phyloP scores from a whole-genome alignment of 768 basidiomycete genomes.

The Kwoniella heveanensis region DNA sequence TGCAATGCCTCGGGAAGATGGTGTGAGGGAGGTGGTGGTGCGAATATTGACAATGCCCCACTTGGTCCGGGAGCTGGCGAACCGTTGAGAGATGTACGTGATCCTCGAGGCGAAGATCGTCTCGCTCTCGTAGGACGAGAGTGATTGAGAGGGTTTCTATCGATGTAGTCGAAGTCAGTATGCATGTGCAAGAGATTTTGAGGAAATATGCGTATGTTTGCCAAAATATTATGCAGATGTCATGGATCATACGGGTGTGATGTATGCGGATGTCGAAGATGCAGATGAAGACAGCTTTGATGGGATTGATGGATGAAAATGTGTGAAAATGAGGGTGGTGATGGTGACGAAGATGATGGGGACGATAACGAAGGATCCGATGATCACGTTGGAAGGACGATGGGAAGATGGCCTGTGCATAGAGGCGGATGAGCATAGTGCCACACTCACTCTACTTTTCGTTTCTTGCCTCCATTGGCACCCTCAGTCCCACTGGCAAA shows the following conservation, averaged over 20 bases:
- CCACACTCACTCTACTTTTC: conserved; percentile 31
- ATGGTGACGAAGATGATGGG: conserved; percentile 6
- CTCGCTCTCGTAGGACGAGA: conserved; percentile 6
- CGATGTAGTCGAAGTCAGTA: background rate
- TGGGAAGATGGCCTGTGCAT: background rate
- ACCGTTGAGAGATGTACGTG: conserved; percentile 2
- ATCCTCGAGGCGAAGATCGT: conserved; percentile 16
- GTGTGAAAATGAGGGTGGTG: background rate
- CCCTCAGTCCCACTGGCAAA: background rate
- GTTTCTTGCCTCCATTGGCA: conserved; percentile 16
- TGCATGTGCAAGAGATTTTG: background rate
- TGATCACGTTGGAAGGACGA: background rate
- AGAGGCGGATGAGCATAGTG: background rate
- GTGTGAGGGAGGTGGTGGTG: conserved; percentile 22
- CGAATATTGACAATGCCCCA: conserved; percentile 30
- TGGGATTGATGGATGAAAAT: background rate
- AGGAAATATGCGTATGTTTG: no score
- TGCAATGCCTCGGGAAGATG: conserved; percentile 31
- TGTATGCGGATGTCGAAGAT: background rate
- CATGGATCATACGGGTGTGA: background rate
- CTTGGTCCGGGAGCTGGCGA: conserved; percentile 13
- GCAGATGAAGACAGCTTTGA: background rate
- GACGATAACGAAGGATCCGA: conserved; percentile 1
- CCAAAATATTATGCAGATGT: background rate
- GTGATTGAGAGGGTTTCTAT: conserved; percentile 3